Conservation (phyloP, 2,329 filamentous ascomycete species). For the Dactylellina haptotyla region DNA sequence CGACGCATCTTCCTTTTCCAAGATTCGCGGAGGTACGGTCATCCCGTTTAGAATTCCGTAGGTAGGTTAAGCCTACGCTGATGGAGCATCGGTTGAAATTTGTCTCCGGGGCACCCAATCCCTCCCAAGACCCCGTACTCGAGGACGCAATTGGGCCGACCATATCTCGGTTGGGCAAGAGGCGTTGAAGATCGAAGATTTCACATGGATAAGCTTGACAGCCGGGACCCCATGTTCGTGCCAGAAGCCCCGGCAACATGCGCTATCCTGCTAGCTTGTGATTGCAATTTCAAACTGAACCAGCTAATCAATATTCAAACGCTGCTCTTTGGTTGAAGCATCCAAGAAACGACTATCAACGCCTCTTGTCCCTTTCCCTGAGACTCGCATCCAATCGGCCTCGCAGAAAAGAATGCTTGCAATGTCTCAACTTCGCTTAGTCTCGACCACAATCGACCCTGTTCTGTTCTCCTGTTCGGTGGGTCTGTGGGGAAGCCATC, state of each 20-base stretch:
- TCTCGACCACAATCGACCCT: slow-evolving; percentile 1
- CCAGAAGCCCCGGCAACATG: slow-evolving; percentile 32
- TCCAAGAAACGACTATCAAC: no score
- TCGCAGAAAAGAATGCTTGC: neutral
- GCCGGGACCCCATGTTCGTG: neutral
- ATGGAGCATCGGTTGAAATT: slow-evolving; percentile 34
- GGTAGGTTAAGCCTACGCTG: neutral
- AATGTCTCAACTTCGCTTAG: neutral
- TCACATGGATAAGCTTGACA: slow-evolving; percentile 37
- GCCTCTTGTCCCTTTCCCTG: no score
- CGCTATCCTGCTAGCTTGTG: slow-evolving; percentile 33
- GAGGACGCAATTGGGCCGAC: slow-evolving; percentile 23
- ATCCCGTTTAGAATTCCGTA: neutral
- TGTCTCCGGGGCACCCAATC: slow-evolving; percentile 18
- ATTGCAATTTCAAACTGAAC: slow-evolving; percentile 29
- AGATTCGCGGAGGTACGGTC: neutral
- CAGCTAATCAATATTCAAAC: slow-evolving; percentile 6
- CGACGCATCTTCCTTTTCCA: slow-evolving; percentile 3
- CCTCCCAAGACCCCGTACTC: neutral
- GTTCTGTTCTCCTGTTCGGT: neutral
- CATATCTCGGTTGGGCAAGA: slow-evolving; percentile 34
- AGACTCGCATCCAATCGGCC: no score
- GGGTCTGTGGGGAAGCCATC: slow-evolving; percentile 30
- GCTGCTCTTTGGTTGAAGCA: neutral
- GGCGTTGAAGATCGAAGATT: slow-evolving; percentile 23